Evolutionary conservation across 2,329 filamentous ascomycete species (phyloP), one percentile per base, ranked within the genome.

Genomic region (Mollisia scopiformis): DNA sequence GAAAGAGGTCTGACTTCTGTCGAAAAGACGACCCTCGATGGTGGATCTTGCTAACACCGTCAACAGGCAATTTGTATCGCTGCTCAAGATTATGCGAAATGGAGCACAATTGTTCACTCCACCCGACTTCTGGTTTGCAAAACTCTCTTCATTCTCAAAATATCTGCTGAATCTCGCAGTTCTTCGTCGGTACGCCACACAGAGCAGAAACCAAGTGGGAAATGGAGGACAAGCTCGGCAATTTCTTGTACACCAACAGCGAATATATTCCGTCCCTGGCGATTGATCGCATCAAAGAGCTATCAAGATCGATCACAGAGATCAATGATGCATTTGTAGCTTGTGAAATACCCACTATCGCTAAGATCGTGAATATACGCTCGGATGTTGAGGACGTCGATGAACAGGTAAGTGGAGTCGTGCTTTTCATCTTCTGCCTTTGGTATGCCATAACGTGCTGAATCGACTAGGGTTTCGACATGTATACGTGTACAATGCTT

Each of bases 181-280:
- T 63, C 10, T 65, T 65, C 49, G 59, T 55, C 30, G 63, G 61
- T 16, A 51, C 51, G 43, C 61, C 61, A 8, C 63, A 65, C 28
- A 53, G 63, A 35, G 51, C 51, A 28, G 51, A 39, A 23, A 58
- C 58, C 28, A 27, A 56, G 16, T 30, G 43, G 3, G 31, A 61
- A 41, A 61, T 65, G 63, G 63, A 63, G 43, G 54, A 61, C 30
- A 53, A 21, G 19, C 53, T 65, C 19, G 55, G 25, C 7, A 47
- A 49, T 23, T 28, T 56, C 37, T 23, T 56, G 1, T 56, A 23
- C 21, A 21, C 54, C 10, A 47, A 28, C 39, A 47, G 11, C 16
- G n/a, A 46, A 47, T 30, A 27, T 6, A n/a, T n/a, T n/a, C 54
- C 39, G n/a, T 23, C 49, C 27, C 31, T 37, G n/a, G 54, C 54